These are phyloP conservation scores for Selaginella moellendorffii DNA, from an alignment of 75 land plant species.

Conservation along the genomic window DNA sequence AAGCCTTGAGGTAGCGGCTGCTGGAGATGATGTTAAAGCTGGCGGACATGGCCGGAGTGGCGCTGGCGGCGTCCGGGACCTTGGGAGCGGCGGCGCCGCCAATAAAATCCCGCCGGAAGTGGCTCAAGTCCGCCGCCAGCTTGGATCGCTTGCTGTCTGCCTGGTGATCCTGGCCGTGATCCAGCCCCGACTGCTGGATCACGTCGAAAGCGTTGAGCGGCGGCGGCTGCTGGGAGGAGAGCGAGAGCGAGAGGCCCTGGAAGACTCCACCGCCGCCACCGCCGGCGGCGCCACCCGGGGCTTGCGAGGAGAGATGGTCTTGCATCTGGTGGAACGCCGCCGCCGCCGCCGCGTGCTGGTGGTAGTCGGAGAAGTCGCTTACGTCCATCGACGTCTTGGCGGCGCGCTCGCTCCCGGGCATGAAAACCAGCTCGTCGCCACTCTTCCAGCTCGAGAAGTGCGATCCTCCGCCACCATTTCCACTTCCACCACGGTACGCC, in stretches of 20 bases:
- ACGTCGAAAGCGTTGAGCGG: constrained; percentile 15
- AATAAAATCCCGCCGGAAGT: constrained; percentile 5
- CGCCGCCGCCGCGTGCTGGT: neutral
- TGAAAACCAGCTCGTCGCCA: constrained; percentile 3
- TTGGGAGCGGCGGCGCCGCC: no score
- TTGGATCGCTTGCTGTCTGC: neutral
- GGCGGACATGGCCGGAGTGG: neutral
- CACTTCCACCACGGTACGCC: no score
- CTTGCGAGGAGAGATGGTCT: neutral
- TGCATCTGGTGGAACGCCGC: neutral
- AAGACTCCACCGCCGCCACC: no score
- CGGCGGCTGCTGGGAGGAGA: constrained; percentile 22
- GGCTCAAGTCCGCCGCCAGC: neutral
- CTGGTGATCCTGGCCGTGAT: constrained; percentile 5
- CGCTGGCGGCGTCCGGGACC: neutral
- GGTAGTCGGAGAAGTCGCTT: neutral
- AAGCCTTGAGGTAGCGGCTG: constrained; percentile 35
- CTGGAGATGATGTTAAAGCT: constrained; percentile 1
- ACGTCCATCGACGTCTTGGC: neutral
- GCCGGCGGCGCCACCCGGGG: neutral
- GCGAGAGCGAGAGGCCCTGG: constrained; percentile 19
- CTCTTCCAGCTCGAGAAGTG: constrained; percentile 2
- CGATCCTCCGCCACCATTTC: neutral
- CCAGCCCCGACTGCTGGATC: constrained; percentile 1
- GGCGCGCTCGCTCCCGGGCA: constrained; percentile 2